These are phyloP conservation scores for Synchytrium microbalum DNA, from an alignment of 371 early-diverging fungal genomes.

Conservation along the genomic window DNA sequence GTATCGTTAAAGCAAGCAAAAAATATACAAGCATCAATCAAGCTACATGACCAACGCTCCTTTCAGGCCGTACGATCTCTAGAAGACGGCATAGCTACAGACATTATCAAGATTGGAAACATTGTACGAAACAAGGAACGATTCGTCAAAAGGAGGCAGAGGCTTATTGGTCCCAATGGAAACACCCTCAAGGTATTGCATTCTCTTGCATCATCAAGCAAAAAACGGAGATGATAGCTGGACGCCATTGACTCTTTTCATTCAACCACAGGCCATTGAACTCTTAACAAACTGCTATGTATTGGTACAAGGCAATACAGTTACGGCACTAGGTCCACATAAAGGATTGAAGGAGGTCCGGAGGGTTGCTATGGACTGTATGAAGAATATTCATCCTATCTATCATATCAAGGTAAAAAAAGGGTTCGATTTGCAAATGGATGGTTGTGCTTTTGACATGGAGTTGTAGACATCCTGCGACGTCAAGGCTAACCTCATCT, in stretches of 20 bases:
- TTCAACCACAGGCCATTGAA: constrained; percentile 74
- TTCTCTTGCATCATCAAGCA: neutral
- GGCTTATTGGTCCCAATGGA: constrained; percentile 96
- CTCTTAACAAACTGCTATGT: constrained; percentile 94
- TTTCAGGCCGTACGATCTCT: constrained; percentile 74
- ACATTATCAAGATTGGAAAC: constrained; percentile 96
- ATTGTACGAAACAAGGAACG: constrained; percentile 91
- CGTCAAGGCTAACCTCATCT: neutral
- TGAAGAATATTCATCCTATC: constrained; percentile 99
- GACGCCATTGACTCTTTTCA: too few relatives aligned
- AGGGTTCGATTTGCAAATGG: neutral
- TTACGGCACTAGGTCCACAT: constrained; percentile 89
- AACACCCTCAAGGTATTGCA: constrained; percentile 76
- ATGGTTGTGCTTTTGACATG: too few relatives aligned
- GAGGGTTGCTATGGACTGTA: constrained; percentile 89
- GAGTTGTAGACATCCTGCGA: constrained; percentile 4
- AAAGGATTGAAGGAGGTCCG: constrained; percentile 88
- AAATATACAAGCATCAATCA: too few relatives aligned
- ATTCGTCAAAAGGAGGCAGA: constrained; percentile 95
- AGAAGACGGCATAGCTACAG: constrained; percentile 91
- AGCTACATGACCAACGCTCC: too few relatives aligned
- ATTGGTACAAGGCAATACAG: constrained; percentile 97
- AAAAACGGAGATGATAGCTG: constrained; percentile 8
- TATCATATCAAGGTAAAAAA: constrained; percentile 90
- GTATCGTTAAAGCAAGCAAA: too few relatives aligned